Base-by-base conservation (phyloP, 768 basidiomycete genomes). In the Exsudoporus frostii region DNA sequence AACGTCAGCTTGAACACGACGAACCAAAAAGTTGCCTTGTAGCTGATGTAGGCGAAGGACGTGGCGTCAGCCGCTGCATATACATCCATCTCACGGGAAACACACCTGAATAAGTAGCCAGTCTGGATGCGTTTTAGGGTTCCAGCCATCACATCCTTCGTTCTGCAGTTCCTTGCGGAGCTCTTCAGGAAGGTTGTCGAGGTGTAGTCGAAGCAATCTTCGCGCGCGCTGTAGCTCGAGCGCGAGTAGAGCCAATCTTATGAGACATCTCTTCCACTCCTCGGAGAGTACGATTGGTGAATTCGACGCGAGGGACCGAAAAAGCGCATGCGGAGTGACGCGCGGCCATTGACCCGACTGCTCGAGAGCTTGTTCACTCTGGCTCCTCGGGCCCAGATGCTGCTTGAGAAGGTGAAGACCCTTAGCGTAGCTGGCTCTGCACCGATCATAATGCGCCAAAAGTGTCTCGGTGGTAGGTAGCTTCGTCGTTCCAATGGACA, bases 61-160 rank as follows among this genome's bases (percentile, higher is more conserved):
- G 0, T 2, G 13, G n/a, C 3, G 7, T 45, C 29, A 48, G 33
- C 15, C 25, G 14, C n/a, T n/a, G 5, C 4, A 7, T 33, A 7
- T 5, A 13, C 2, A 25, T 17, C 0, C 13, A 49, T 15, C 2
- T 8, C 13, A 32, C 15, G 22, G 24, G 7, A 48, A 36, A 45
- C 50, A 29, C 22, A 77, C 74, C 67, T 80, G 79, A 11, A 80
- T 68, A 14, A 79, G 56, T 0, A 77, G 56, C 79, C 76, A 80
- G 46, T 77, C 76, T 2, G 70, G 65, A 58, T 73, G 47, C 3
- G 14, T 27, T 14, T 59, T 45, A 1, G 55, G 45, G 5, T 46
- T 20, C 59, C 58, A 62, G 2, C 50, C 58, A 19, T 64, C 45
- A 10, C 55, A 62, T n/a, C 64, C 71, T 14, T 54, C 50, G 7